Evolutionary conservation across 768 basidiomycete genomes (phyloP).

Genomic region (Collybia sordida): DNA sequence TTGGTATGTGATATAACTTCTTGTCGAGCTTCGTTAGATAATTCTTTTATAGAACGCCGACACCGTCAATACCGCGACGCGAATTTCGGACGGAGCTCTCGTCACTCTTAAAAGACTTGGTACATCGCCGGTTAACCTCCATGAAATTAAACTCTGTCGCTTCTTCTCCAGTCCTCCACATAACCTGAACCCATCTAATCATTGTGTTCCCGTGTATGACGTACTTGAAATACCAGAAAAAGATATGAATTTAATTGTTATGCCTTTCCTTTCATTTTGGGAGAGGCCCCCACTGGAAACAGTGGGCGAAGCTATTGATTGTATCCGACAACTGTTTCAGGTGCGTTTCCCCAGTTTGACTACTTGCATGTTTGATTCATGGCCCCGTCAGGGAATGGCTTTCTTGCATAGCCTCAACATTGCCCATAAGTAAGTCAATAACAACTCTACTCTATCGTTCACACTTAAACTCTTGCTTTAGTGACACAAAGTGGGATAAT

Average conservation of each 20-base stretch:
- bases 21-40: too few species aligned
- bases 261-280: conserved; percentile 23
- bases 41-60: too few species aligned
- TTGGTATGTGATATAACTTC: not conserved
- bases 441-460: not conserved
- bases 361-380: not conserved
- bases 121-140: conserved; percentile 9
- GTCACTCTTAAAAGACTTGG: conserved; percentile 29
- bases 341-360: conserved; percentile 5
- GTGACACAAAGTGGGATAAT: conserved; percentile 15
- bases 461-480: not conserved
- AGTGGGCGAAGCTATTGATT: conserved; percentile 29
- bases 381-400: conserved; percentile 21
- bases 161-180: conserved; percentile 18
- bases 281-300: conserved; percentile 24
- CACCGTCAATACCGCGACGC: too few species aligned
- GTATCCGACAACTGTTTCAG: conserved; percentile 26
- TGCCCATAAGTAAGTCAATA: conserved; percentile 26
- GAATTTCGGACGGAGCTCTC: conserved; percentile 21
- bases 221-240: conserved; percentile 19
- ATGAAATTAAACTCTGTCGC: conserved; percentile 29
- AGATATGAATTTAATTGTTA: conserved; percentile 21
- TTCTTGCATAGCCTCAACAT: conserved; percentile 34
- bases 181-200: conserved; percentile 25
- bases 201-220: conserved; percentile 31